Conservation (phyloP, 2,329 filamentous ascomycete species). For the Alternaria brassicae region DNA sequence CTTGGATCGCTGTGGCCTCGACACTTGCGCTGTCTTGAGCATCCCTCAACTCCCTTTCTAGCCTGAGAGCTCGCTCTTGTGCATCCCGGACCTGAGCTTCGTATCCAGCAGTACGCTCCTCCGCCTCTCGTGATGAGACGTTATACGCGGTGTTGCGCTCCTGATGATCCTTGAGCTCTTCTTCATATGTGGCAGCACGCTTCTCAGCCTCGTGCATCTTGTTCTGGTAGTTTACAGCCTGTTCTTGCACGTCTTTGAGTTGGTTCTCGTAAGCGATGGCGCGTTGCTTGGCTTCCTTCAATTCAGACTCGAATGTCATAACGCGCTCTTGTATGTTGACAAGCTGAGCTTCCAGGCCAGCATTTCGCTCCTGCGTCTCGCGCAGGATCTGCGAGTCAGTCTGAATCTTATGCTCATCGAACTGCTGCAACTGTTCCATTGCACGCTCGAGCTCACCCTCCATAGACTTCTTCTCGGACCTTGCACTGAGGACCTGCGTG, state of each 20-base stretch:
- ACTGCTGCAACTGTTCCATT: slow-evolving; percentile 39
- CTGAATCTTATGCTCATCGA: slow-evolving; percentile 37
- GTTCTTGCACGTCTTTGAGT: slow-evolving; percentile 44
- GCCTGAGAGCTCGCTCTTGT: slow-evolving; percentile 41
- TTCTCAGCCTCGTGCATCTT: slow-evolving; percentile 38
- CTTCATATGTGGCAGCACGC: slow-evolving; percentile 38
- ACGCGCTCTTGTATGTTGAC: slow-evolving; percentile 46
- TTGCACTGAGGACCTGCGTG: slow-evolving; percentile 49
- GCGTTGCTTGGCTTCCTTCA: slow-evolving; percentile 36
- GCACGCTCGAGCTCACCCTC: slow-evolving; percentile 48
- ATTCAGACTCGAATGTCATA: slow-evolving; percentile 38
- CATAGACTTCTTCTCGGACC: slow-evolving; percentile 45
- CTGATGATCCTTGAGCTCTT: slow-evolving; percentile 40
- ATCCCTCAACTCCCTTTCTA: slow-evolving; percentile 45
- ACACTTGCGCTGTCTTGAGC: slow-evolving; percentile 44
- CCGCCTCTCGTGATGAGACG: slow-evolving; percentile 28
- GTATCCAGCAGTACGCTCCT: slow-evolving; percentile 36
- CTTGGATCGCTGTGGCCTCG: slow-evolving; percentile 45
- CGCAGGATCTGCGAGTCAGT: slow-evolving; percentile 32
- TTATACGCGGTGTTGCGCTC: slow-evolving; percentile 34
- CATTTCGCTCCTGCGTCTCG: slow-evolving; percentile 42
- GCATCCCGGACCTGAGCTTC: slow-evolving; percentile 44
- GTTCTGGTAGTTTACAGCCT: slow-evolving; percentile 38
- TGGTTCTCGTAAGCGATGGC: slow-evolving; percentile 43
- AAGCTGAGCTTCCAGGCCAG: slow-evolving; percentile 43